Evolutionary conservation across 2,329 filamentous ascomycete genomes (phyloP).

Genomic region (Fusarium sterilihyphosum): DNA sequence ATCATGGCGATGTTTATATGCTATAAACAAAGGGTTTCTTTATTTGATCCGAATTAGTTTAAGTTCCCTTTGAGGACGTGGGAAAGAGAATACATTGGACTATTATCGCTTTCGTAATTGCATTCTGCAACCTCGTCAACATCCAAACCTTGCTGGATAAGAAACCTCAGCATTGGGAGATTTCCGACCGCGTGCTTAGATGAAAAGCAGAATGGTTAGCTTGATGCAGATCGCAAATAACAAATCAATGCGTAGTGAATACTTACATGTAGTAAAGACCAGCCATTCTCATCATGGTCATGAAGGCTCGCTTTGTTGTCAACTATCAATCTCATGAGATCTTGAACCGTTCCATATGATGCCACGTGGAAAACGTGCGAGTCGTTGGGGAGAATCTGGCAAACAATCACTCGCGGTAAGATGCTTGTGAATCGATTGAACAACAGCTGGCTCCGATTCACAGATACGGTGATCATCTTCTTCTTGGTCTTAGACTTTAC

Average conservation of each 20-base stretch:
- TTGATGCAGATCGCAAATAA: rapidly evolving
- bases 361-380: not conserved
- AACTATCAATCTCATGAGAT: not conserved
- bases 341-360: rapidly evolving
- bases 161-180: not conserved
- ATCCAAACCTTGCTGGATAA: rapidly evolving
- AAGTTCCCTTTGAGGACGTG: too few relatives aligned
- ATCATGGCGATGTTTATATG: rapidly evolving
- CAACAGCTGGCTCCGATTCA: rapidly evolving
- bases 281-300: not conserved
- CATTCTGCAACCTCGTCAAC: not conserved
- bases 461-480: not conserved
- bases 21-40: rapidly evolving
- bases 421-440: rapidly evolving
- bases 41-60: rapidly evolving
- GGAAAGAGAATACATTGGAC: rapidly evolving
- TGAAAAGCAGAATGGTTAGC: rapidly evolving
- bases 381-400: rapidly evolving
- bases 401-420: not conserved
- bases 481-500: rapidly evolving
- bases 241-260: rapidly evolving
- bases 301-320: not conserved
- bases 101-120: too few relatives aligned
- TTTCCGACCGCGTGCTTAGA: not conserved
- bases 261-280: not conserved